A percentile compares a stretch with the other conserved stretches of the same genome.
Conservation (phyloP, 371 early-diverging fungal genomes). For the Conidiobolus incongruus region DNA sequence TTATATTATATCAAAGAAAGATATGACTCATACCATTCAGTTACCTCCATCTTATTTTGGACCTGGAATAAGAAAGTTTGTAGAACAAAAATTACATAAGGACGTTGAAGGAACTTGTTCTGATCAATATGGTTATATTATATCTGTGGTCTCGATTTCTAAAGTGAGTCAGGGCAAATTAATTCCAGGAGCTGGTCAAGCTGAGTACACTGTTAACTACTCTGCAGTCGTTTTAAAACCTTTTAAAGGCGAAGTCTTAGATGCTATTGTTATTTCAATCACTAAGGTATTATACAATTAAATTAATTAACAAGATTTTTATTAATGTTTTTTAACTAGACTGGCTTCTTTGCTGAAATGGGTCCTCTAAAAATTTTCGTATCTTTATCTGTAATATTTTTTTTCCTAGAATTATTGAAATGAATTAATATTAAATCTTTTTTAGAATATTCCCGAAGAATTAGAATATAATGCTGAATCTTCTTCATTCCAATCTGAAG, state of each 20-base stretch:
- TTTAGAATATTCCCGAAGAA: too few relatives aligned
- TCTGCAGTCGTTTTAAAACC: conserved; percentile 96
- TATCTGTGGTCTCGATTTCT: conserved; percentile 53
- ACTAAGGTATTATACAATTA: too few relatives aligned
- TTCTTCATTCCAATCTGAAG: too few relatives aligned
- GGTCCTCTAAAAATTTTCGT: too few relatives aligned
- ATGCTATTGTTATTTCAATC: conserved; percentile 86
- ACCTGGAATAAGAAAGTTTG: conserved; percentile 49
- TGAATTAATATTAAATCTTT: too few relatives aligned
- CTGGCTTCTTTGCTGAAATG: too few relatives aligned
- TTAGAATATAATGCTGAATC: too few relatives aligned
- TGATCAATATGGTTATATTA: conserved; percentile 82
- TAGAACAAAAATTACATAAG: conserved; percentile 55
- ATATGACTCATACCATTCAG: conserved; percentile 68
- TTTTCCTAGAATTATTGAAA: too few relatives aligned
- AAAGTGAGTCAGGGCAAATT: conserved; percentile 66
- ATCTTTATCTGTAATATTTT: too few relatives aligned
- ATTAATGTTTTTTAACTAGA: too few relatives aligned
- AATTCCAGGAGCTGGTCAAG: conserved; percentile 66
- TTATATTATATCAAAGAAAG: too few relatives aligned
- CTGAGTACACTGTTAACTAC: conserved; percentile 86
- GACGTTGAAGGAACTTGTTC: conserved; percentile 93
- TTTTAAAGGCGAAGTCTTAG: conserved; percentile 91
- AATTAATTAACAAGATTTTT: too few relatives aligned
- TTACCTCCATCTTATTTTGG: conserved; percentile 86